A percentile compares a stretch with the other conserved stretches of the same genome.
These are phyloP conservation scores for Pythium folliculosum DNA, from an alignment of 352 stramenopile species.

Conservation along the genomic window DNA sequence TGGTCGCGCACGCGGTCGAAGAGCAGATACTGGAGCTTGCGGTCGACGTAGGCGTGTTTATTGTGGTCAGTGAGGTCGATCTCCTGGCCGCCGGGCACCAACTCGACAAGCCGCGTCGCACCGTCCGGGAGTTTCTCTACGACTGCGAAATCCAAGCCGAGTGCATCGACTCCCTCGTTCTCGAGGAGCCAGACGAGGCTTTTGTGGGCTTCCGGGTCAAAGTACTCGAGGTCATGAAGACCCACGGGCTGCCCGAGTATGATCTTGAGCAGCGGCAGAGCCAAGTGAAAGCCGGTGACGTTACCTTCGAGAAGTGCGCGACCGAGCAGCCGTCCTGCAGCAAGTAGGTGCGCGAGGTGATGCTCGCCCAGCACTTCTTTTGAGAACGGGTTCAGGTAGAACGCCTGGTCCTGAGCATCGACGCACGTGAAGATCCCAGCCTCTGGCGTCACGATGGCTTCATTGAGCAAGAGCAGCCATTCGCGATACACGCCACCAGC, in stretches of 20 bases:
- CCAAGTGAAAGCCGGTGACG: conserved; percentile 87
- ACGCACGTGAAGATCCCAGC: conserved; percentile 32
- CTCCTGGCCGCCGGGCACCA: conserved; percentile 32
- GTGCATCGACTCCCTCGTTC: conserved; percentile 20
- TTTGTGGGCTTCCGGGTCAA: conserved; percentile 34
- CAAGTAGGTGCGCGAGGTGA: conserved; percentile 32
- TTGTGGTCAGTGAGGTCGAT: conserved; percentile 94
- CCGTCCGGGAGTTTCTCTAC: conserved; percentile 32
- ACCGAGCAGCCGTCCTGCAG: conserved; percentile 29
- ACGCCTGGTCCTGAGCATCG: conserved; percentile 34
- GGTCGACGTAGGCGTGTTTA: conserved; percentile 91
- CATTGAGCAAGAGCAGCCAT: conserved; percentile 57
- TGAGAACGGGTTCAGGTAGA: conserved; percentile 39
- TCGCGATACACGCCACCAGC: conserved; percentile 67
- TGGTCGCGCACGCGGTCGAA: conserved; percentile 58
- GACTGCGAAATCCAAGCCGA: conserved; percentile 62
- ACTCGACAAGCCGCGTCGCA: conserved; percentile 43
- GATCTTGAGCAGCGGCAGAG: conserved; percentile 93
- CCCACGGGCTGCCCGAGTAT: conserved; percentile 89
- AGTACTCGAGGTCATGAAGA: conserved; percentile 86
- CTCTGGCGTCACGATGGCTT: conserved; percentile 26
- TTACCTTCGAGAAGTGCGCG: conserved; percentile 69
- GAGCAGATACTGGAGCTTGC: conserved; percentile 59
- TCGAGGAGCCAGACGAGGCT: conserved; percentile 34
- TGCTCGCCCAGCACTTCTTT: conserved; percentile 22